Base-by-base conservation (phyloP, 441 rosid genomes). In the Euphorbia celastroides region DNA sequence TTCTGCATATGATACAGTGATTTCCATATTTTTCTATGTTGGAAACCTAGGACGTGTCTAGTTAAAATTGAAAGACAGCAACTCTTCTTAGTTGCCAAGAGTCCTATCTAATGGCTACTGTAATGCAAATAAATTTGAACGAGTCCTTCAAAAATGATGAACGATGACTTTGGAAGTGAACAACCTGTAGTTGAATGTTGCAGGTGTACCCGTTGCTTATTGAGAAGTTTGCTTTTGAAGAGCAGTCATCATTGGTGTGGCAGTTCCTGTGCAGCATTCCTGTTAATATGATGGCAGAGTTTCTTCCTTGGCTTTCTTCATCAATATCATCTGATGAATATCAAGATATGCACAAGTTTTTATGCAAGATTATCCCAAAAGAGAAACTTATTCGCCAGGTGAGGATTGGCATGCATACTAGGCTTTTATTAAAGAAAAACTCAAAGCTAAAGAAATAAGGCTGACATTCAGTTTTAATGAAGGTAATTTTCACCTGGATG, bases 181-280 rank as follows among this genome's bases (percentile, higher is more conserved):
- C 34, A 12, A 23, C 66, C 64, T 65, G 17, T 74, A 44, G 56
- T 70, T 76, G 78, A 46, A 46, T 32, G 59, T 67, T 36, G 60
- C 80, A 94, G 97, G 97, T 95, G 34, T 90, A 88, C 71, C 99
- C 99, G 31, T 80, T 95, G 83, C 86, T 95, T 57, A 86, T 85
- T 30, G 97, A 92, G 79, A 92, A 87, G 80, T 95, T 87, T 72
- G 82, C 95, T 20, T 85, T 86, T 72, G 84, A 66, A 67, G 99
- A 95, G 81, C 99, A 92, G 74, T 96, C 96, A 57, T 92, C 92
- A 27, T 71, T 95, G 70, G 96, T 92, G 11, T 90, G 99, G 98
- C 97, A 95, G 79, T 95, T 90, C 79, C 80, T 95, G 44, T 95
- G 99, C 77, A 90, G 99, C 79, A 88, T 95, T 85, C 98, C 99